Percentiles rank a stretch among this genome's conserved stretches.
phyloP scores from a whole-genome alignment of 2,329 filamentous ascomycete genomes.

The Rhytidhysteron rufulum region DNA sequence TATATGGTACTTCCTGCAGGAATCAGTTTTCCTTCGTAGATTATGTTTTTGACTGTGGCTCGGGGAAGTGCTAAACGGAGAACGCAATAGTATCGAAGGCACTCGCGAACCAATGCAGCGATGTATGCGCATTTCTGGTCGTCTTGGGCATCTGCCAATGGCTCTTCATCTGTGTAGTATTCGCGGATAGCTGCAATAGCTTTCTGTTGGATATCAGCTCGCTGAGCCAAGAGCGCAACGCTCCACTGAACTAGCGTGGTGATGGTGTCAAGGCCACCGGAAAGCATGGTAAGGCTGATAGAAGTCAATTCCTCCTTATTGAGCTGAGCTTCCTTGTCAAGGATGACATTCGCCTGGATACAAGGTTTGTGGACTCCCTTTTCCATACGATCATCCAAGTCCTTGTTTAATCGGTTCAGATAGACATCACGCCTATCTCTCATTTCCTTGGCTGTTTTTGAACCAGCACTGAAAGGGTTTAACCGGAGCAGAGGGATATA shows the following conservation, averaged over 20 bases:
- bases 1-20: conserved; percentile 63
- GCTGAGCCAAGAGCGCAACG: conserved; percentile 56
- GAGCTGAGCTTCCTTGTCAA: conserved; percentile 60
- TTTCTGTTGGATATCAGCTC: conserved; percentile 60
- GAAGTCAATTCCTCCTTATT: conserved; percentile 61
- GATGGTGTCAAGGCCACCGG: conserved; percentile 63
- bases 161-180: conserved; percentile 49
- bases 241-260: conserved; percentile 65
- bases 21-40: conserved; percentile 55
- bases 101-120: conserved; percentile 61
- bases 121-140: conserved; percentile 63
- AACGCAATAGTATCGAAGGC: conserved; percentile 60
- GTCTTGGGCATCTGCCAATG: conserved; percentile 58
- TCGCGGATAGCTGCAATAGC: conserved; percentile 55
- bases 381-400: conserved; percentile 58
- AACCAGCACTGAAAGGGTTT: conserved; percentile 60
- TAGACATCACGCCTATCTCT: conserved; percentile 59
- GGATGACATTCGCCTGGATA: conserved; percentile 64
- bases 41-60: conserved; percentile 57
- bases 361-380: conserved; percentile 60
- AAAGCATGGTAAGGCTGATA: conserved; percentile 66
- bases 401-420: conserved; percentile 53
- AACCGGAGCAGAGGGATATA: conserved; percentile 58
- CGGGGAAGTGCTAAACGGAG: conserved; percentile 60
- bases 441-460: conserved; percentile 57